Base-by-base conservation (phyloP, 768 basidiomycete genomes). In the Pilatotrama ljubarskyi region DNA sequence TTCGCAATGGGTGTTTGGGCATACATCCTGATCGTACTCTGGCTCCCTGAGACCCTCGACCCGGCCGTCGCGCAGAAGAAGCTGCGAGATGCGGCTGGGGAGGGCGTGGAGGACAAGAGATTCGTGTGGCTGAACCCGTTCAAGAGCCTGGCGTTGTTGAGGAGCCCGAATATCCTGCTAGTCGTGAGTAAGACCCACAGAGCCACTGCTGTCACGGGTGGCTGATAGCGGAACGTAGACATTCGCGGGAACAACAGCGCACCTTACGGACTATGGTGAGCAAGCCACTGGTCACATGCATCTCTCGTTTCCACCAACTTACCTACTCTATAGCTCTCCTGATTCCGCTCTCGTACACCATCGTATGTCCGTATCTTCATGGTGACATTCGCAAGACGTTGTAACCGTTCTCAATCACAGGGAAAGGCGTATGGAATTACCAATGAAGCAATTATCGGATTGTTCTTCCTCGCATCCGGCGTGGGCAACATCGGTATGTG, bases 1-100 rank as follows among this genome's bases (percentile, higher is more conserved):
- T 80, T 78, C 3, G 35, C 75, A 0, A 69, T 74, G 37, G 80
- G 79, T 3, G 29, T 81, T 0, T 9, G 77, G 0, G 72, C 76
- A 1, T 75, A 82, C 38, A 9, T 78, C 8, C 58, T 73, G 7
- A 74, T 87, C 37, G 48, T 69, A 1, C 41, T 79, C 2, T 78
- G 77, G 55, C 78, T 88, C n/a, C 87, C 87, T 0, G 88, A 90
- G 65, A 90, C 88, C 2, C 82, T 80, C 48, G 83, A 86, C 64
- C 87, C 87, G 13, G 58, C 24, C 13, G 42, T 55, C 1, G 54
- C 41, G 13, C 35, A 14, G 25, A 35, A 0, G 81, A 83, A 6
- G 66, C 78, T 0, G 74, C 78, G 35, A 83, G 86, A 0, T 74
- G 86, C 1, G 15, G 63, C 42, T 5, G 50, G 25, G 6, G 29